Evolutionary conservation across 768 basidiomycete genomes (phyloP).

Genomic region (Lyophyllum shimeji): DNA sequence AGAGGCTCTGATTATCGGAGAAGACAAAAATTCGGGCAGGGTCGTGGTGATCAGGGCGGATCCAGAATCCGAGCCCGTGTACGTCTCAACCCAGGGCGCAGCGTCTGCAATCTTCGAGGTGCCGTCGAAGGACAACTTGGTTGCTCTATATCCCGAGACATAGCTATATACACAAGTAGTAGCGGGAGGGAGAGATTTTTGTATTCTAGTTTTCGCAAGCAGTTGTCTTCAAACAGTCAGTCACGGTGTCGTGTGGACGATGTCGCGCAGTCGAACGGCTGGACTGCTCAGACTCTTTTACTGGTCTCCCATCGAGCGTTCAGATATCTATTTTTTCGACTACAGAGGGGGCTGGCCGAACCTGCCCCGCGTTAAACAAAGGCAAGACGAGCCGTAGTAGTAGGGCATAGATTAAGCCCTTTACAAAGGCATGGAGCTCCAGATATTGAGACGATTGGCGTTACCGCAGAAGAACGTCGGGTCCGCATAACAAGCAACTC

Average conservation of each 20-base stretch:
- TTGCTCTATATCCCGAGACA: constrained; percentile 26
- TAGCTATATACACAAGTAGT: neutral
- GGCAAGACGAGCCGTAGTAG: too few relatives aligned
- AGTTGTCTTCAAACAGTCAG: neutral
- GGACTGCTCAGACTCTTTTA: too few relatives aligned
- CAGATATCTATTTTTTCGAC: too few relatives aligned
- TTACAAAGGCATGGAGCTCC: neutral
- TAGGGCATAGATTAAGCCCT: too few relatives aligned
- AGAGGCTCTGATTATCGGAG: constrained; percentile 39
- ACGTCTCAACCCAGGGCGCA: constrained; percentile 36
- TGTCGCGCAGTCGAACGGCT: too few relatives aligned
- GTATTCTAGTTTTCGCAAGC: neutral
- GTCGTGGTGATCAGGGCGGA: constrained; percentile 42
- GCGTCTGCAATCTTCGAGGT: constrained; percentile 36
- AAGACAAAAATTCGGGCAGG: constrained; percentile 40
- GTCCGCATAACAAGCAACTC: neutral
- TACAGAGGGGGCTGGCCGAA: too few relatives aligned
- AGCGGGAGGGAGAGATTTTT: neutral
- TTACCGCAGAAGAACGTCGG: neutral
- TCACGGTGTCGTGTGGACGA: too few relatives aligned
- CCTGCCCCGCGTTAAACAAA: too few relatives aligned
- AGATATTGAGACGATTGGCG: neutral
- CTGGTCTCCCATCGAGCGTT: too few relatives aligned
- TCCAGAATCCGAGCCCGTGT: constrained; percentile 24
- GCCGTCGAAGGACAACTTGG: constrained; percentile 29